These are phyloP conservation scores for Cryphonectria radicalis DNA, from an alignment of 2,329 filamentous ascomycete species.

Conservation along the genomic window DNA sequence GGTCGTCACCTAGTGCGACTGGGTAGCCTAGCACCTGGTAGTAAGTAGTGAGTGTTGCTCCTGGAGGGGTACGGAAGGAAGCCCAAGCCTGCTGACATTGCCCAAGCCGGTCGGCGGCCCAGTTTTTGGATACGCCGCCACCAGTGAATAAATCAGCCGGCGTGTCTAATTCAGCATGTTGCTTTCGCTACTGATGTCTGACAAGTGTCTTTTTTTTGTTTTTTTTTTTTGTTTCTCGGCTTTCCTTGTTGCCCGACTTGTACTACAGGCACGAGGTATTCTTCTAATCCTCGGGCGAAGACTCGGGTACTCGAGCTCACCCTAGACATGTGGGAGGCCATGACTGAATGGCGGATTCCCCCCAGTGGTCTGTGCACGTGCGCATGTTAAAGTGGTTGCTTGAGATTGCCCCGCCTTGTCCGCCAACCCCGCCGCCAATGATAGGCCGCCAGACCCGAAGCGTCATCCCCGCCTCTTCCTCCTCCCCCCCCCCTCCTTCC, in stretches of 20 bases:
- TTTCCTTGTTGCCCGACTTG: not conserved
- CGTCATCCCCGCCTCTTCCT: not conserved
- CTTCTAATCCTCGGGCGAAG: not conserved
- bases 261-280: not conserved
- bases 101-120: not conserved
- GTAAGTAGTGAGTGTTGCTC: not conserved
- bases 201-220: not conserved
- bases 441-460: slow-evolving; percentile 3
- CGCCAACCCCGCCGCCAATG: not conserved
- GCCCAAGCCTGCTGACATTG: slow-evolving; percentile 1
- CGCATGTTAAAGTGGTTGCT: slow-evolving; percentile 11
- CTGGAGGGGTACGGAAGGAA: not conserved
- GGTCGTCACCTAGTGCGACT: not conserved
- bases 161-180: not conserved
- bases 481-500: not conserved
- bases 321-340: not conserved
- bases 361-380: slow-evolving; percentile 5
- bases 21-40: not conserved
- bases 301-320: not conserved
- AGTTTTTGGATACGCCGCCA: not conserved
- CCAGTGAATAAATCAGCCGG: not conserved
- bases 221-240: not conserved
- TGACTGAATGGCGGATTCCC: not conserved
- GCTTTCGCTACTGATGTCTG: not conserved
- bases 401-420: not conserved